Evolutionary conservation across 2,329 filamentous ascomycete genomes (phyloP), one percentile per base, ranked within the genome.

Genomic region (Colletotrichum spaethianum): DNA sequence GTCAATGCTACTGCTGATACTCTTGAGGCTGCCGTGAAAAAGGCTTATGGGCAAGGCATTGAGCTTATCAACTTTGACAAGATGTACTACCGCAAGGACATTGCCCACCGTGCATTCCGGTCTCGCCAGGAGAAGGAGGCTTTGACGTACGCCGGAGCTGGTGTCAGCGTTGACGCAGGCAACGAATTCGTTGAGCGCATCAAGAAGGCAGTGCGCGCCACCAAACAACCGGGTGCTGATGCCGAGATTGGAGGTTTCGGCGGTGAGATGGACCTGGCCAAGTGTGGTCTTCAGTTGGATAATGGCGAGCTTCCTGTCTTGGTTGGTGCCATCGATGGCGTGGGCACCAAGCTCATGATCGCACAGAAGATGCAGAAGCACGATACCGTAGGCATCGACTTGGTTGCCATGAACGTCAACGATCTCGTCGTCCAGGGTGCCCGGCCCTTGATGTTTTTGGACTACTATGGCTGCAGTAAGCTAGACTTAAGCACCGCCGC

Each of bases 331-430:
- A 98, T 98, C 75, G 96, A 99, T 80, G 96, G 96, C 63, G 95
- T 98, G 46, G 96, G 96, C 72, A 98, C 96, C 60, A 98, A 98
- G 86, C 92, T 98, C 77, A 97, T 97, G 88, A 94, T 99, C 78
- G 96, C 96, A 0, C 96, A 98, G 80, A 90, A 91, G 16, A 93
- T 97, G 85, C 89, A 91, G 77, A 94, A 97, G 84, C 96, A 98
- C 83, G 92, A 96, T 82, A 98, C 95, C 3, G 96, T 99, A 14
- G 96, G 96, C 73, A 95, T 99, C 77, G 96, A 99, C 80, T 89
- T 99, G 44, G 96, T 99, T 4, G 96, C 96, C 76, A 98, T 98
- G 96, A 98, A 98, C 82, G 96, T 98, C 80, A 99, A 99, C 82
- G 96, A 99, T 79, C 88, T 99, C 0, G 92, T 99, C 63, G 96